Evolutionary conservation across 441 rosid species (phyloP).

Genomic region (Bruguiera hainesii): DNA sequence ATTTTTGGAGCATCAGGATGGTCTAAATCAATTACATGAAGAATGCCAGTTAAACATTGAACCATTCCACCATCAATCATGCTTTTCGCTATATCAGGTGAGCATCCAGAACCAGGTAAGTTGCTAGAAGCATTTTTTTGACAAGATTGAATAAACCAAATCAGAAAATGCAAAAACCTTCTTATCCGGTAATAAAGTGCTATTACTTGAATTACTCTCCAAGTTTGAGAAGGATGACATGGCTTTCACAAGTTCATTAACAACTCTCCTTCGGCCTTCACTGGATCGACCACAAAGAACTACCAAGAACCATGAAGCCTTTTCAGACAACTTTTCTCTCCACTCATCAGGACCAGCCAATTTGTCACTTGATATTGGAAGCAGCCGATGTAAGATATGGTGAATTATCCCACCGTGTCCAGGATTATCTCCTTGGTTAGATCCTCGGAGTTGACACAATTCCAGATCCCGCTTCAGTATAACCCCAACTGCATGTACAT

Average conservation of each 20-base stretch:
- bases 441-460: constrained; percentile 64
- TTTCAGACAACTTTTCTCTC: constrained; percentile 90
- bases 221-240: constrained; percentile 62
- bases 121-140: constrained; percentile 82
- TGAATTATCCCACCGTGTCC: constrained; percentile 67
- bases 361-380: constrained; percentile 69
- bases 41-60: constrained; percentile 71
- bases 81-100: constrained; percentile 93
- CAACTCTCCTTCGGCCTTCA: constrained; percentile 89
- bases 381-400: constrained; percentile 80
- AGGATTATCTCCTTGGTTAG: constrained; percentile 52
- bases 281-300: constrained; percentile 86
- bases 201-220: constrained; percentile 61
- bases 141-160: constrained; percentile 74
- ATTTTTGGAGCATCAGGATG: constrained; percentile 96
- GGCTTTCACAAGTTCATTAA: constrained; percentile 82
- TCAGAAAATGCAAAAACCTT: constrained; percentile 76
- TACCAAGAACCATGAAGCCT: constrained; percentile 90
- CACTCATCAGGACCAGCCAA: constrained; percentile 83
- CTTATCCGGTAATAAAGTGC: constrained; percentile 67
- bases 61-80: constrained; percentile 97
- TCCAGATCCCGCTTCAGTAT: constrained; percentile 86
- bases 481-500: constrained; percentile 83
- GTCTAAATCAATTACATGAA: constrained; percentile 86
- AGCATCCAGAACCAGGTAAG: constrained; percentile 84